Percentiles rank a stretch among this genome's conserved stretches.
phyloP scores from a whole-genome alignment of 176 grass and related monocot genomes.

The Ensete ventricosum region DNA sequence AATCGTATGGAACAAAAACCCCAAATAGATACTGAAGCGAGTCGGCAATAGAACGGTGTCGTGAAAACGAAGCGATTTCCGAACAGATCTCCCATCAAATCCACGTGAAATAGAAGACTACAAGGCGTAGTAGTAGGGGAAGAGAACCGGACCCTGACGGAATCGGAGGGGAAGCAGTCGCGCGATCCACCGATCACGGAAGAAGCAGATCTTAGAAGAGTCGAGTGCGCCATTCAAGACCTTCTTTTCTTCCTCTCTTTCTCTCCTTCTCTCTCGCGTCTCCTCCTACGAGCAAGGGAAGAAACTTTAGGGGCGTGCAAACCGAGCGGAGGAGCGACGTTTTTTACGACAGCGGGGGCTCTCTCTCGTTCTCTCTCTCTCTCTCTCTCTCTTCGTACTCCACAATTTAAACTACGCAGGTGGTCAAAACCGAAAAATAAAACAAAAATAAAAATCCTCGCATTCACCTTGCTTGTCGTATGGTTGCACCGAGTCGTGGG shows the following conservation, averaged over 20 bases:
- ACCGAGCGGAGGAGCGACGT: not conserved
- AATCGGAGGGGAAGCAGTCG: conserved; percentile 3
- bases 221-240: conserved; percentile 33
- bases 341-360: not conserved
- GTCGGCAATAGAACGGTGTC: not conserved
- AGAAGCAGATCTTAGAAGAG: conserved; percentile 26
- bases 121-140: not conserved
- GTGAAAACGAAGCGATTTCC: not conserved
- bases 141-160: conserved; percentile 22
- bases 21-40: not conserved
- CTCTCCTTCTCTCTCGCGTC: not conserved
- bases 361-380: not conserved
- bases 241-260: not conserved
- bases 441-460: too few species aligned
- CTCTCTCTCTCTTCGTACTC: not conserved
- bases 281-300: not conserved
- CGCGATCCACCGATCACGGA: not conserved
- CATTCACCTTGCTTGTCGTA: too few species aligned
- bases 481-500: too few species aligned
- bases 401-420: too few species aligned
- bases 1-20: not conserved
- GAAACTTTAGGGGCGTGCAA: conserved; percentile 4
- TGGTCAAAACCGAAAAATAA: too few species aligned
- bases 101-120: not conserved
- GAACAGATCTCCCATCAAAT: not conserved